phyloP scores from a whole-genome alignment of 2,329 filamentous ascomycete species.

The Cytospora leucostoma region DNA sequence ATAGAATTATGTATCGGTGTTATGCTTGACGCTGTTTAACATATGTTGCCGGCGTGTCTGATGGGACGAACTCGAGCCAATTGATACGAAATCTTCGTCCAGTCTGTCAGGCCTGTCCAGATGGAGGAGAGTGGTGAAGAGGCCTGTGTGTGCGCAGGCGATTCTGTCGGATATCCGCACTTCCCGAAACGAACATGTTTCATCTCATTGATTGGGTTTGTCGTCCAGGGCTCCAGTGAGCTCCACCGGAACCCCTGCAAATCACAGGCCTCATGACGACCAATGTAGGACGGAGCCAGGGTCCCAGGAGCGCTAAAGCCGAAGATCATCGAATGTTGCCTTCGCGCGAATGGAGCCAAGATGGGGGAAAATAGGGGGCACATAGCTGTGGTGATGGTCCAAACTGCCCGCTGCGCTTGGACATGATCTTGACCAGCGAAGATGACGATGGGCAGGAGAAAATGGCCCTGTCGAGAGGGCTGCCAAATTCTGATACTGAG shows the following conservation, averaged over 20 bases:
- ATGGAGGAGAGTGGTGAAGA: conserved; percentile 3
- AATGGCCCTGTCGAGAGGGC: not conserved
- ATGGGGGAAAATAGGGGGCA: conserved; percentile 8
- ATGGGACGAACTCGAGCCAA: not conserved
- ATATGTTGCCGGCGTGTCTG: conserved; percentile 19
- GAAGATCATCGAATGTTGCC: conserved; percentile 21
- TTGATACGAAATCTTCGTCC: too few species aligned
- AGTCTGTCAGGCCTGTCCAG: not conserved
- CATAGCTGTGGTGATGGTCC: conserved; percentile 17
- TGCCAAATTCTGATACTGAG: conserved; percentile 9
- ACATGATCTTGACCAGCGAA: conserved; percentile 7
- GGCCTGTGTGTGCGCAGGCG: conserved; percentile 10
- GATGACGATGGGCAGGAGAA: conserved; percentile 21
- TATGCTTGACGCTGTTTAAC: conserved; percentile 12
- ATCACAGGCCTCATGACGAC: conserved; percentile 19
- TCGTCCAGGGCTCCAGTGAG: not conserved
- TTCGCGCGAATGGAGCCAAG: conserved; percentile 2
- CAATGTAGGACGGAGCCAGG: conserved; percentile 9
- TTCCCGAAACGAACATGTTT: conserved; percentile 14
- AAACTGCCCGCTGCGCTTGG: conserved; percentile 7
- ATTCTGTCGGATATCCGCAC: conserved; percentile 17
- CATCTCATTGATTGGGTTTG: conserved; percentile 15
- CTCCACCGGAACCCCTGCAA: conserved; percentile 1
- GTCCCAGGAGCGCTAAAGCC: conserved; percentile 6
- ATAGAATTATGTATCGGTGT: not conserved